phyloP scores from a whole-genome alignment of 768 basidiomycete species.

The Phallus indusiatus region DNA sequence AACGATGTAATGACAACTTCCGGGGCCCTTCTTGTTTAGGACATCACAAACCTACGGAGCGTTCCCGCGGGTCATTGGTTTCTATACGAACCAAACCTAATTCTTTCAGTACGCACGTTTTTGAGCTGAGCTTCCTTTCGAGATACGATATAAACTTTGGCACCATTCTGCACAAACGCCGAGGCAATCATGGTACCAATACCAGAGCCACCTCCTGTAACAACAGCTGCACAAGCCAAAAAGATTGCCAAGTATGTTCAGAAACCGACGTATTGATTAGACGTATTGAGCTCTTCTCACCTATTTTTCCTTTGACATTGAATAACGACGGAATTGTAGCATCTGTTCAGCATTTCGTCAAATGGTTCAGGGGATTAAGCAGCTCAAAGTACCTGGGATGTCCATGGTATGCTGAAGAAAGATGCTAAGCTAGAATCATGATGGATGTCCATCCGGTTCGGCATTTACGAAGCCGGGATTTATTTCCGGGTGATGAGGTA shows the following conservation, averaged over 20 bases:
- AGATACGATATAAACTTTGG: conserved; percentile 83
- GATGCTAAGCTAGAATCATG: no score
- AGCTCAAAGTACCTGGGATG: no score
- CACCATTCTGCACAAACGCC: conserved; percentile 77
- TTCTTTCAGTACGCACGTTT: conserved; percentile 36
- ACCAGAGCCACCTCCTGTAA: conserved; percentile 79
- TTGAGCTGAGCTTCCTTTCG: conserved; percentile 72
- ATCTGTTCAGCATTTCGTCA: conserved; percentile 23
- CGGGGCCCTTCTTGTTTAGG: conserved; percentile 51
- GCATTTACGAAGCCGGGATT: no score
- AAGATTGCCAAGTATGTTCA: neutral
- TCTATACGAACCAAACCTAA: neutral
- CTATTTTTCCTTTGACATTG: conserved; percentile 61
- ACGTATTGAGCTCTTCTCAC: conserved; percentile 22
- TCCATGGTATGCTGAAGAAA: no score
- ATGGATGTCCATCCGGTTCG: no score
- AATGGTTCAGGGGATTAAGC: no score
- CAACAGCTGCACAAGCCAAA: conserved; percentile 39
- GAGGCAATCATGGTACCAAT: conserved; percentile 80
- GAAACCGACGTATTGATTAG: conserved; percentile 1
- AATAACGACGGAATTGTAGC: conserved; percentile 49
- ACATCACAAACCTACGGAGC: conserved; percentile 39
- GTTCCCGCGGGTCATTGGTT: neutral
- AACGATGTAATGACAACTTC: conserved; percentile 61
- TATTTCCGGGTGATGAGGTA: no score